Percentiles rank a stretch among this genome's conserved stretches.
Evolutionary conservation across 805 yeast genomes (phyloP).

Genomic region (Middelhovenomyces tepae): DNA sequence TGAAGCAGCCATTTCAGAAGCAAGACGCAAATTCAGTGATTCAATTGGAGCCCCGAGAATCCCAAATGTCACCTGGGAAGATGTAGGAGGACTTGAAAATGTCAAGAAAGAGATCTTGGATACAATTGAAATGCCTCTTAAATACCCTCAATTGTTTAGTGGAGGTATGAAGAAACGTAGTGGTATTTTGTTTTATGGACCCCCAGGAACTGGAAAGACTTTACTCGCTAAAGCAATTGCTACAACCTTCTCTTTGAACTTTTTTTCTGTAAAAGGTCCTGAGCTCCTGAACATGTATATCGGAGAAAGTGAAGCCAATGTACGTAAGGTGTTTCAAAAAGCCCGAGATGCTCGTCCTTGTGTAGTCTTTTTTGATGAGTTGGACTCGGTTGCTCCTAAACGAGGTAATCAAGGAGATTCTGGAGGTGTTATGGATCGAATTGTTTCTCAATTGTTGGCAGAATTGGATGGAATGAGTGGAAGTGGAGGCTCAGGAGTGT

Average conservation of each 20-base stretch:
- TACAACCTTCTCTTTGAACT: conserved; percentile 85
- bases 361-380: conserved; percentile 93
- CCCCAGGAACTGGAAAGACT: conserved; percentile 98
- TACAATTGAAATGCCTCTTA: conserved; percentile 91
- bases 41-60: conserved; percentile 95
- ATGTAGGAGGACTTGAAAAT: conserved; percentile 87
- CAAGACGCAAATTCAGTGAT: conserved; percentile 81
- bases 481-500: conserved; percentile 80
- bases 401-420: conserved; percentile 98
- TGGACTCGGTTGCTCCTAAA: conserved; percentile 97
- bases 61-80: conserved; percentile 94
- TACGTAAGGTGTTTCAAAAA: conserved; percentile 82
- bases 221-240: conserved; percentile 95
- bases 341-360: conserved; percentile 98
- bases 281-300: conserved; percentile 95
- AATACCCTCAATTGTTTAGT: conserved; percentile 81
- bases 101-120: conserved; percentile 91
- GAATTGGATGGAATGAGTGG: conserved; percentile 93
- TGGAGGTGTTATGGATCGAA: conserved; percentile 98
- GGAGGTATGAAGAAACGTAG: conserved; percentile 88
- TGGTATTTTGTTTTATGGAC: conserved; percentile 93
- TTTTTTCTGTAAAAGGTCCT: conserved; percentile 96
- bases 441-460: conserved; percentile 89
- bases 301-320: conserved; percentile 98
- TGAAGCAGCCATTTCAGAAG: conserved; percentile 63